Conservation (phyloP, 1,139 yeast species). For the Pichia inconspicua region DNA sequence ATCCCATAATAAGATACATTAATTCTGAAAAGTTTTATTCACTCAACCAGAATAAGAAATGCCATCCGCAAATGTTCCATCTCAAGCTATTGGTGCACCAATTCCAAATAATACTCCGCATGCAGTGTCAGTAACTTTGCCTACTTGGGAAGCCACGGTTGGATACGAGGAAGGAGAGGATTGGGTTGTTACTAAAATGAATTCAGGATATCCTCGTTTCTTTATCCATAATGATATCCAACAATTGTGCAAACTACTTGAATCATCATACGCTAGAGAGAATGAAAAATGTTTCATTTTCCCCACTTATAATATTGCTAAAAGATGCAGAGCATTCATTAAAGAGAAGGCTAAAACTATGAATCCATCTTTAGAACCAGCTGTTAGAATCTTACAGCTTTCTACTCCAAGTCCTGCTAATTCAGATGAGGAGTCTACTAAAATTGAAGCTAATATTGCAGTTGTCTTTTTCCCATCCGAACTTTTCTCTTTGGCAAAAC, state of each 20-base stretch:
- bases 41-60: background rate
- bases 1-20: too few species aligned
- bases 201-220: constrained; percentile 84
- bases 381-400: constrained; percentile 67
- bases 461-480: constrained; percentile 64
- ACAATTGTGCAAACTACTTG: constrained; percentile 44
- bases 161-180: constrained; percentile 88
- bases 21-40: too few species aligned
- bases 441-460: constrained; percentile 61
- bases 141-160: constrained; percentile 89
- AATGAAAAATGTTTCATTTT: constrained; percentile 69
- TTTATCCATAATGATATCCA: constrained; percentile 70
- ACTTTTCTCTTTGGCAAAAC: constrained; percentile 59
- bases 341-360: constrained; percentile 29
- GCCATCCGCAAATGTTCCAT: constrained; percentile 15
- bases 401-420: constrained; percentile 62
- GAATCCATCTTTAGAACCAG: constrained; percentile 21
- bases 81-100: constrained; percentile 60
- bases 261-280: constrained; percentile 63
- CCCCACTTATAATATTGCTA: constrained; percentile 72
- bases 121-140: constrained; percentile 89
- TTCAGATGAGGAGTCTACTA: constrained; percentile 50
- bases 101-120: constrained; percentile 86
- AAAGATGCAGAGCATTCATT: constrained; percentile 77
- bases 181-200: constrained; percentile 76